phyloP scores from a whole-genome alignment of 192 early-diverging fungal species.

The Helicostylum pulchrum region DNA sequence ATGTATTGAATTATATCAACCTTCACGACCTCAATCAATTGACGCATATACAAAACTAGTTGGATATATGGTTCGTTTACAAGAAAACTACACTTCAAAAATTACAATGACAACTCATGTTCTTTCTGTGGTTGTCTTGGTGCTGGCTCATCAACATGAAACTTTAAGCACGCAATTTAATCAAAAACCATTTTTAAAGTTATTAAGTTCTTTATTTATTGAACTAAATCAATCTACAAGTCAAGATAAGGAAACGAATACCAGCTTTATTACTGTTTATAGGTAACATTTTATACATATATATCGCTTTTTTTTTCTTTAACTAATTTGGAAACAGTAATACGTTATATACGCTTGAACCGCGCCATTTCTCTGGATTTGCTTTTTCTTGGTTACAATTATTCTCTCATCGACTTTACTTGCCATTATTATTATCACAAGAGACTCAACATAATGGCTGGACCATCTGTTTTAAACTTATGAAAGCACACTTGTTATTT shows the following conservation, averaged over 20 bases:
- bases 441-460: slow-evolving; percentile 67
- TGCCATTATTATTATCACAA: slow-evolving; percentile 80
- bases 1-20: slow-evolving; percentile 68
- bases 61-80: slow-evolving; percentile 74
- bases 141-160: slow-evolving; percentile 82
- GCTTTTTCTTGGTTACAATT: slow-evolving; percentile 94
- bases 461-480: slow-evolving; percentile 78
- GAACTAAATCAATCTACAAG: slow-evolving; percentile 52
- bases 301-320: not conserved
- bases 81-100: slow-evolving; percentile 59
- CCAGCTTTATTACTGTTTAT: slow-evolving; percentile 7
- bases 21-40: slow-evolving; percentile 47
- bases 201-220: slow-evolving; percentile 78
- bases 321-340: slow-evolving; percentile 42
- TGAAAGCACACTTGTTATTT: slow-evolving; percentile 79
- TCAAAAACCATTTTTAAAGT: slow-evolving; percentile 86
- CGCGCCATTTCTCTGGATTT: slow-evolving; percentile 86
- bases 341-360: slow-evolving; percentile 82
- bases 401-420: slow-evolving; percentile 88
- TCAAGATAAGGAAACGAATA: not conserved
- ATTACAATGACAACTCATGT: slow-evolving; percentile 74
- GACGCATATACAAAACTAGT: slow-evolving; percentile 90
- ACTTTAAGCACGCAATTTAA: slow-evolving; percentile 69
- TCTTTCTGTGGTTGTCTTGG: slow-evolving; percentile 80
- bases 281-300: slow-evolving; percentile 5